Evolutionary conservation across 495 filamentous ascomycete species (phyloP), one percentile per base, ranked within the genome.

Genomic region (Emericellopsis terricola): DNA sequence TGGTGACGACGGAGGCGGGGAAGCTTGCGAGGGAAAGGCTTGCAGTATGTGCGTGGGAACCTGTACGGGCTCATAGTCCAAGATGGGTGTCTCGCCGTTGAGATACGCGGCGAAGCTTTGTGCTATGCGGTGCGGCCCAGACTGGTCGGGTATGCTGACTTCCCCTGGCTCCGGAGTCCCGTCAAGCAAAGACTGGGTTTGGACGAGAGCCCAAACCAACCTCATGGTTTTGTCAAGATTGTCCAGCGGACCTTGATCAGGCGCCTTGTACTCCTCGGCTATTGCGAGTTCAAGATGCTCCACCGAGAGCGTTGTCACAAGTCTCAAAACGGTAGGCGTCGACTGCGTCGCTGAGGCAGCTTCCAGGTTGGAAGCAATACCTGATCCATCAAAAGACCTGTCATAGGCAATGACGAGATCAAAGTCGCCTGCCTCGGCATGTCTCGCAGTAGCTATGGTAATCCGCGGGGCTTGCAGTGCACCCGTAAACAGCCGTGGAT

Each of bases 261-360:
- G 0, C 17, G 19, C 13, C 33, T 35, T 14, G 23, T 35, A 15
- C 51, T 44, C 41, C 1, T 49, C 39, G 1, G 43, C 33, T 8
- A 63, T 37, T 15, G 53, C 43, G 35, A 55, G 41, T 23, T 60
- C 57, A 14, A 63, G 44, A 23, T 66, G 62, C 38, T 66, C 60
- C n/a, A 64, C 46, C 3, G 57, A 57, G 36, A 53, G 51, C 4
- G 40, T 45, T n/a, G 40, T 46, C 0, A 60, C 46, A 13, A 64
- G 41, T 1, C 42, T 40, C 19, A 65, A 41, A 3, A 60, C 33
- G 10, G 15, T 13, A 7, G 38, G 15, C 4, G 32, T 11, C 24
- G 11, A 16, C n/a, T n/a, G n/a, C 16, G 11, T 37, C 19, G n/a
- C 38, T 34, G 1, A 10, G 4, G 19, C 3, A 13, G 3, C 13